These are phyloP conservation scores for Stagonosporopsis cucurbitacearum DNA, from an alignment of 2,329 filamentous ascomycete genomes.

Conservation along the genomic window DNA sequence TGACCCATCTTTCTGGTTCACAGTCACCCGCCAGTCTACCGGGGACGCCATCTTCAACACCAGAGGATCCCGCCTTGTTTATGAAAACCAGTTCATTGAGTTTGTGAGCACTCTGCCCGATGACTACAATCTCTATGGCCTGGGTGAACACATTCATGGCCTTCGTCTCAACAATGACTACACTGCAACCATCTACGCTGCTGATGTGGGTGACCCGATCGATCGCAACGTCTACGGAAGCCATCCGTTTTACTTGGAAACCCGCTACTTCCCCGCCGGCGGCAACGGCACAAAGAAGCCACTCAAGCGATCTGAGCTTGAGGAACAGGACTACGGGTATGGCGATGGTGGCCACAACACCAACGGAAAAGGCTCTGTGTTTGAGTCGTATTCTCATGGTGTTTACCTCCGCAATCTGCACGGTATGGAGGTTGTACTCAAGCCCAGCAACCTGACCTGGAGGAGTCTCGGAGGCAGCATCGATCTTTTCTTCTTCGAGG, in stretches of 20 bases:
- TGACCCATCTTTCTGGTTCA: slow-evolving; percentile 64
- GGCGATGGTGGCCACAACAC: slow-evolving; percentile 3
- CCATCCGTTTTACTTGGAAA: slow-evolving; percentile 82
- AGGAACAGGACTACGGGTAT: slow-evolving; percentile 21
- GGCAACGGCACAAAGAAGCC: slow-evolving; percentile 58
- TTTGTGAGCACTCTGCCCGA: slow-evolving; percentile 70
- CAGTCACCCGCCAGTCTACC: slow-evolving; percentile 62
- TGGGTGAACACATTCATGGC: slow-evolving; percentile 75
- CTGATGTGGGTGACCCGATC: slow-evolving; percentile 70
- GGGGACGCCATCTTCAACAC: slow-evolving; percentile 74
- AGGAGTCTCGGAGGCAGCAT: slow-evolving; percentile 76
- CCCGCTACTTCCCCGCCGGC: slow-evolving; percentile 71
- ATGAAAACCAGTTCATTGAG: slow-evolving; percentile 79
- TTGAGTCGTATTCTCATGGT: slow-evolving; percentile 74
- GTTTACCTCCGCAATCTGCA: slow-evolving; percentile 80
- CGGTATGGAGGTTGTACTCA: slow-evolving; percentile 73
- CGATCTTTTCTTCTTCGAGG: slow-evolving; percentile 80
- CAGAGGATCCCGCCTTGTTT: slow-evolving; percentile 68
- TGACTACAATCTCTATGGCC: slow-evolving; percentile 76
- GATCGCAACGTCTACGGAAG: slow-evolving; percentile 75
- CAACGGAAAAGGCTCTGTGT: slow-evolving; percentile 53
- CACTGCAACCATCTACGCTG: slow-evolving; percentile 71
- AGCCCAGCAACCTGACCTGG: slow-evolving; percentile 72
- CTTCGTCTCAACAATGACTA: slow-evolving; percentile 75
- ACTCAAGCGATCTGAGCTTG: slow-evolving; percentile 60